Base-by-base conservation (phyloP, 345 rosid genomes). In the Populus ilicifolia region DNA sequence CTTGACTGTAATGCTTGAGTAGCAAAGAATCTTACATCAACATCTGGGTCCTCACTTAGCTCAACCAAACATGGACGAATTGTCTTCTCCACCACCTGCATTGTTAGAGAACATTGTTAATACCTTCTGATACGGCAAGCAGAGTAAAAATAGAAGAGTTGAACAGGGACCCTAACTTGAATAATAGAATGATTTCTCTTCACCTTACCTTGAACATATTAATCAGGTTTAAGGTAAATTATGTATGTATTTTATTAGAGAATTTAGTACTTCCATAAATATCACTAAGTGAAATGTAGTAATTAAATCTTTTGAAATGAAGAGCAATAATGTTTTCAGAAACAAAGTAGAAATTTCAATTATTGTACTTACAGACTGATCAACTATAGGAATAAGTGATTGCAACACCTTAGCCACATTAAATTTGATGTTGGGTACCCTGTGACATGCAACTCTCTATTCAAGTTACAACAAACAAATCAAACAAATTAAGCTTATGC, bases 401-500 rank as follows among this genome's bases (percentile, higher is more conserved):
- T 90, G 98, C 77, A 93, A 87, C 84, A 93, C 93, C 85, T 95
- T 95, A 0, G 99, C 99, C 29, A 91, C 98, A n/a, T 95, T 95
- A 74, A 93, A 93, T 83, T 92, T 95, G 80, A 95, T 93, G 85
- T 96, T 96, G 30, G 99, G 92, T 69, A 96, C 99, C 83, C 99
- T 95, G 94, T 43, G 80, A 71, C 74, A 43, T 8, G 41, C 54
- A 72, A 48, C 16, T 36, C 46, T 78, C 46, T 64, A 2, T 38
- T 36, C 33, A 43, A 4, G 30, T 43, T 56, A 8, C 2, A 17
- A 61, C 4, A 67, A 27, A 77, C 3, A 70, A 33, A 27, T 29
- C 30, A 20, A 21, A 38, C 36, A 64, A 39, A n/a, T 52, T 23
- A 33, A 44, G 50, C 18, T 43, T 23, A 23, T 2, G 41, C 10